A percentile compares a stretch with the other conserved stretches of the same genome.
Evolutionary conservation across 305 asterid species (phyloP).

Genomic region (Solanum hybrid): DNA sequence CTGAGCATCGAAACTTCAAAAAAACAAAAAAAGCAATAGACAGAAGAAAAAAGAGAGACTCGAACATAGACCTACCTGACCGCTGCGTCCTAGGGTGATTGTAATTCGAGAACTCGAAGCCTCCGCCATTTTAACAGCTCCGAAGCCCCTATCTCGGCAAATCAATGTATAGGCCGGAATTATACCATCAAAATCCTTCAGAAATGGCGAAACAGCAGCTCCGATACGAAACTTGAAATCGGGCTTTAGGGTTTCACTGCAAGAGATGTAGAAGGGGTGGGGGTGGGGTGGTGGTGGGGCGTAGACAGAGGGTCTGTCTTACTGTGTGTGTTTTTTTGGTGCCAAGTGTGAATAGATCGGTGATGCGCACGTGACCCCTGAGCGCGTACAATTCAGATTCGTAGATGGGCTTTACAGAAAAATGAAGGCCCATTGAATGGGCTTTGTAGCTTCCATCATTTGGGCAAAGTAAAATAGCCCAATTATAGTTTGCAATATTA

Average conservation of each 20-base stretch:
- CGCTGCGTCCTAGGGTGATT: constrained; percentile 67
- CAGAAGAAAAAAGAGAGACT: background rate
- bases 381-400: background rate
- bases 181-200: background rate
- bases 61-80: constrained; percentile 42
- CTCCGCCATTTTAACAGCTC: constrained; percentile 42
- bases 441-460: background rate
- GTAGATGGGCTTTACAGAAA: background rate
- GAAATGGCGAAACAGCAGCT: background rate
- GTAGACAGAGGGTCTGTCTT: background rate
- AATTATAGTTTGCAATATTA: background rate
- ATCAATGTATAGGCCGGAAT: background rate
- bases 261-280: background rate
- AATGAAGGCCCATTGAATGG: background rate
- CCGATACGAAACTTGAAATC: background rate
- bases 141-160: background rate
- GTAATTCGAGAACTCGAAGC: constrained; percentile 69
- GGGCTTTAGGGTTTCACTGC: constrained; percentile 4
- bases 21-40: background rate
- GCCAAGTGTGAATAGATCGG: background rate
- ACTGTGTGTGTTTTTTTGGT: background rate
- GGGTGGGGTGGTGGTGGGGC: background rate
- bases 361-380: background rate
- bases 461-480: background rate
- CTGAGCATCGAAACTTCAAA: background rate